Evolutionary conservation across 2,329 filamentous ascomycete species (phyloP).

Genomic region (Fusarium kyushuense): DNA sequence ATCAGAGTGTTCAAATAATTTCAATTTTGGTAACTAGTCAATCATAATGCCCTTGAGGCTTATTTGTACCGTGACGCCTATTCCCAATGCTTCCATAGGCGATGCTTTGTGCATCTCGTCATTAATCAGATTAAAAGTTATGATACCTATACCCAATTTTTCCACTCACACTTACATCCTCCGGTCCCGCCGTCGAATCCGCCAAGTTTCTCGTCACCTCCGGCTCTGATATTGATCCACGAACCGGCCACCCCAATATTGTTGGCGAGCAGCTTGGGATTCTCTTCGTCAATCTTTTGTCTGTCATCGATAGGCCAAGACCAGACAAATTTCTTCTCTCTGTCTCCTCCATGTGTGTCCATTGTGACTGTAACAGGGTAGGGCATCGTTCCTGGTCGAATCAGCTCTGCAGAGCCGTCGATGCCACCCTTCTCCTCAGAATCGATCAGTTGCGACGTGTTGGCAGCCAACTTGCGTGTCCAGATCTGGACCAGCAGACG

Average conservation of each 20-base stretch:
- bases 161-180: conserved; percentile 72
- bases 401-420: conserved; percentile 48
- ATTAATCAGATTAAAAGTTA: conserved; percentile 31
- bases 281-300: conserved; percentile 58
- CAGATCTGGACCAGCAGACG: conserved; percentile 75
- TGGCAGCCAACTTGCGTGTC: conserved; percentile 64
- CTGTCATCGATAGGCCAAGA: conserved; percentile 63
- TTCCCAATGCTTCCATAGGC: conserved; percentile 34
- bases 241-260: conserved; percentile 63
- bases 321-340: conserved; percentile 65
- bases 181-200: conserved; percentile 73
- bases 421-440: conserved; percentile 48
- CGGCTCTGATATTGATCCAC: conserved; percentile 64
- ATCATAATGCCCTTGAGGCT: conserved; percentile 5
- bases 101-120: conserved; percentile 21
- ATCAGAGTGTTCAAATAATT: not conserved
- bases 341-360: conserved; percentile 72
- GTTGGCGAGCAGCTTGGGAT: conserved; percentile 61
- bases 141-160: conserved; percentile 59
- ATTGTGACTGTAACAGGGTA: conserved; percentile 72
- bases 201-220: conserved; percentile 62
- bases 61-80: conserved; percentile 18
- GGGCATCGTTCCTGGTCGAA: conserved; percentile 70
- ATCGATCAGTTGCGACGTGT: conserved; percentile 56
- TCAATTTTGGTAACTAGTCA: not conserved